Evolutionary conservation across 345 rosid genomes (phyloP).

Genomic region (Streptanthus diversifolius): DNA sequence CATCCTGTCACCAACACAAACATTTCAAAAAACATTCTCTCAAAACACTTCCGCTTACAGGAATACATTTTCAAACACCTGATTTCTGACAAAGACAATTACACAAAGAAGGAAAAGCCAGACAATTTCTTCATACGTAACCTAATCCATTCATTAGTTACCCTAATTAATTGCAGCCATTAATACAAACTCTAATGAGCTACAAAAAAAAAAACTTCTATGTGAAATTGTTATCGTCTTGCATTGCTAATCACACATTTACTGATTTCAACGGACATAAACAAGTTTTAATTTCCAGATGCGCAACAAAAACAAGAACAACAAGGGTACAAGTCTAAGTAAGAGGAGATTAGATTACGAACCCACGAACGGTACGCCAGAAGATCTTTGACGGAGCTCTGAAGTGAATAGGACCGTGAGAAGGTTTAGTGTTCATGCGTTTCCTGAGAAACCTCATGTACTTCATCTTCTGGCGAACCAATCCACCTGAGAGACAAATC

Average conservation of each 20-base stretch:
- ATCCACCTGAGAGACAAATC: conserved; percentile 82
- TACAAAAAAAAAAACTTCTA: too few species aligned
- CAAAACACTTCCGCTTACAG: neutral
- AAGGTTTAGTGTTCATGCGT: conserved; percentile 94
- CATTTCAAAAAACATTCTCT: neutral
- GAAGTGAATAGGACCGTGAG: conserved; percentile 92
- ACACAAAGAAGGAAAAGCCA: neutral
- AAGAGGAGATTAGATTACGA: neutral
- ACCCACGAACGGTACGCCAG: conserved; percentile 94
- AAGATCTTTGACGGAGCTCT: conserved; percentile 88
- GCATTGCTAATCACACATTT: too few species aligned
- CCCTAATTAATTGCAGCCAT: too few species aligned
- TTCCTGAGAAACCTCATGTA: conserved; percentile 81
- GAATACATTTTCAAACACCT: neutral
- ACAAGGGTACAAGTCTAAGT: neutral
- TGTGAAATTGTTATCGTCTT: too few species aligned
- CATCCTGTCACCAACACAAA: conserved; percentile 44
- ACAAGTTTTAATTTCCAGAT: neutral
- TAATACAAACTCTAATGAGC: neutral
- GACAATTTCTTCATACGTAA: neutral
- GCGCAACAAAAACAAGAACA: neutral
- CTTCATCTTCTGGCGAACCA: conserved; percentile 93
- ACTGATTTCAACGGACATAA: too few species aligned
- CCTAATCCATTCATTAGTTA: neutral
- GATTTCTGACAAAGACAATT: neutral